Base-by-base conservation (phyloP, 306 rosid species). In the Vachellia pachyceras region DNA sequence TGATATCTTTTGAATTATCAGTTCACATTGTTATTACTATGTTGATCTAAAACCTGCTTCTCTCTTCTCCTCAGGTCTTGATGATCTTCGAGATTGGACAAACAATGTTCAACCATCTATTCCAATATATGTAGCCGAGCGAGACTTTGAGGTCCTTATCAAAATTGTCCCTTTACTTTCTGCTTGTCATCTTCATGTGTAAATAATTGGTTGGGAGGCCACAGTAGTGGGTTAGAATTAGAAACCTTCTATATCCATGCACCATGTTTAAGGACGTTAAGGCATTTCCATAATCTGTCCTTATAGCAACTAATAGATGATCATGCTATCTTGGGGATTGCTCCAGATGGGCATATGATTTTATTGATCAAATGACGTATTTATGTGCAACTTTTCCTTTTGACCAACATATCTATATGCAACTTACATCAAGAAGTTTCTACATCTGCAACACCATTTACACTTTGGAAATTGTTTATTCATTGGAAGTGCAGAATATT, bases 1-100 rank as follows among this genome's bases (percentile, higher is more conserved):
- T 78, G 42, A 78, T 47, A 44, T 37, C 80, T 76, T 85, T 78
- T 77, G 76, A 80, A 77, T 29, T 29, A 29, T 29, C 33, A 0
- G 33, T 29, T 29, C 33, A 29, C 33, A 29, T 29, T 29, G 33
- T 29, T 29, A 29, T 29, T 61, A 25, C 41, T 67, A 72, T 76
- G 45, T 79, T 57, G 44, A 87, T 73, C 73, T 80, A 44, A 76
- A 29, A 14, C 36, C 60, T 64, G 69, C 75, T 79, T 55, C 39
- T 84, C 20, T 82, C 64, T 75, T 63, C 18, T 69, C 52, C 57
- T 49, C 82, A 93, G 98, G 99, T 84, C 93, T 95, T 46, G 98
- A 95, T 42, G 98, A 93, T 87, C 99, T 95, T 73, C 94, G 97
- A 69, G 98, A 95, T 72, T 95, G 98, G 99, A 95, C 99, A 73